phyloP scores from a whole-genome alignment of 495 filamentous ascomycete species.

The Tuber brumale region DNA sequence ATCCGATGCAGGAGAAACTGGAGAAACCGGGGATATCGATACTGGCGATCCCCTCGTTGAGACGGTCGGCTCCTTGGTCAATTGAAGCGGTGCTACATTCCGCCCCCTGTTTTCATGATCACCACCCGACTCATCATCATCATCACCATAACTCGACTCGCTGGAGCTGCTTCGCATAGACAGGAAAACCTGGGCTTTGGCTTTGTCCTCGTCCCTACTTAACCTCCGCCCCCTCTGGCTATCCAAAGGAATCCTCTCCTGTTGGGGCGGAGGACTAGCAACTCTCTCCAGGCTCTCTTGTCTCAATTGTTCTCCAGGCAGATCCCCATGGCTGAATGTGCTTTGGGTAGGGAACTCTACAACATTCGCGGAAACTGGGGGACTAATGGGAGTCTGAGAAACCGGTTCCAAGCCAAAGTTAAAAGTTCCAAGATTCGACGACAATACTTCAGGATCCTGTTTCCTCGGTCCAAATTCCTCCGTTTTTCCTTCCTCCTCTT shows the following conservation, averaged over 20 bases:
- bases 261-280: constrained; percentile 3
- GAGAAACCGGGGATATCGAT: constrained; percentile 19
- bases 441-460: constrained; percentile 12
- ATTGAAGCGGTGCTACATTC: constrained; percentile 27
- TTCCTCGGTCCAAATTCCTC: not conserved
- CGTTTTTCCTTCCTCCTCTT: constrained; percentile 6
- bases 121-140: constrained; percentile 8
- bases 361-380: constrained; percentile 26
- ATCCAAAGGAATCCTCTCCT: constrained; percentile 19
- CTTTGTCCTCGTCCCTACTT: constrained; percentile 1
- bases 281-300: constrained; percentile 8
- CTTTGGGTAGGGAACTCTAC: constrained; percentile 32
- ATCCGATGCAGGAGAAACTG: constrained; percentile 24
- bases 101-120: constrained; percentile 10
- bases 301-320: constrained; percentile 24
- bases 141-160: constrained; percentile 27
- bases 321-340: constrained; percentile 34
- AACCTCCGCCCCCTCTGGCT: constrained; percentile 9
- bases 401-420: constrained; percentile 37
- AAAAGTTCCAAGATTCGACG: constrained; percentile 31
- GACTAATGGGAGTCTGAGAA: constrained; percentile 33
- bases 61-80: constrained; percentile 18
- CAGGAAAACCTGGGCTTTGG: constrained; percentile 11
- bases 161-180: constrained; percentile 20
- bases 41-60: constrained; percentile 13